Evolutionary conservation across 2,329 filamentous ascomycete species (phyloP).

Genomic region (Neofusicoccum laricinum): DNA sequence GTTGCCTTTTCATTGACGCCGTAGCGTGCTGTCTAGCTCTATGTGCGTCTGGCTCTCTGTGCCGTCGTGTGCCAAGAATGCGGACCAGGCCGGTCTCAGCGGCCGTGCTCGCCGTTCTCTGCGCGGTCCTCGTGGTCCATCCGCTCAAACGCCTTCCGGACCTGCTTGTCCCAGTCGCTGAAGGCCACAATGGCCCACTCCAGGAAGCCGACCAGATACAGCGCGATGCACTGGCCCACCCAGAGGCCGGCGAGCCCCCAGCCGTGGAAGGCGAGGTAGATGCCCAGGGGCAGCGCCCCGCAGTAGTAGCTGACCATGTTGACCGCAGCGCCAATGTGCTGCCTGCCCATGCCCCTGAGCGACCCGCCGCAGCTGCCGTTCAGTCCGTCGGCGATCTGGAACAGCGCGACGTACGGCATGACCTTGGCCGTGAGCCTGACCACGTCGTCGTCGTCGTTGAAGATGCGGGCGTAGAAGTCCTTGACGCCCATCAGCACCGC

Average conservation of each 20-base stretch:
- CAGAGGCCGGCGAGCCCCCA: constrained; percentile 80
- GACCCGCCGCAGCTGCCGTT: constrained; percentile 82
- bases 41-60: background rate
- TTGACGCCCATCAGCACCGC: constrained; percentile 67
- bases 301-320: constrained; percentile 83
- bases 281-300: constrained; percentile 75
- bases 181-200: constrained; percentile 79
- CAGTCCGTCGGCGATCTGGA: constrained; percentile 85
- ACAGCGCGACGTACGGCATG: constrained; percentile 82
- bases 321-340: constrained; percentile 79
- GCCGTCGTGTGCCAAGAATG: too few species aligned
- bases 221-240: constrained; percentile 70
- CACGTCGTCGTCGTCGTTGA: constrained; percentile 74
- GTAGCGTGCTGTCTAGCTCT: too few species aligned
- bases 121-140: constrained; percentile 56
- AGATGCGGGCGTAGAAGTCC: constrained; percentile 71
- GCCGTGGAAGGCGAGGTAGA: constrained; percentile 80
- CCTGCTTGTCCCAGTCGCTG: constrained; percentile 74
- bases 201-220: constrained; percentile 74
- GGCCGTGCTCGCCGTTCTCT: constrained; percentile 32
- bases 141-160: constrained; percentile 66
- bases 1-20: too few species aligned
- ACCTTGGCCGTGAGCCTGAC: constrained; percentile 71
- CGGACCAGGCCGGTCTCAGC: background rate
- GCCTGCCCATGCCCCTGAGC: constrained; percentile 78